Percentiles rank a stretch among this genome's conserved stretches.
Conservation (phyloP, 2,329 filamentous ascomycete genomes). For the Penicillium sp. region DNA sequence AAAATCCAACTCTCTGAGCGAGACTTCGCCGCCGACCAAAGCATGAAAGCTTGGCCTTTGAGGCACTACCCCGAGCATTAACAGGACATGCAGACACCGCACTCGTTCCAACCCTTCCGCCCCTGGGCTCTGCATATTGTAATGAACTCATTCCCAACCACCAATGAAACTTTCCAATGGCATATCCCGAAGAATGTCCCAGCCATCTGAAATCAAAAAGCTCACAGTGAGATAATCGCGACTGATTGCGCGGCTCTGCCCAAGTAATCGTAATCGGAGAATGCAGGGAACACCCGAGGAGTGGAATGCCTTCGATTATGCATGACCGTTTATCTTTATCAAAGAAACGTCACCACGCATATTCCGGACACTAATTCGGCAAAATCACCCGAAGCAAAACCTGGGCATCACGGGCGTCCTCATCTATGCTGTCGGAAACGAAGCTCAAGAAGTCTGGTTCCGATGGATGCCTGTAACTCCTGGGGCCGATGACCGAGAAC, state of each 20-base stretch:
- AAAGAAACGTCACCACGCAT: neutral
- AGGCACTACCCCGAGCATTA: neutral
- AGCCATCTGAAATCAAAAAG: neutral
- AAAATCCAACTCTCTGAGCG: neutral
- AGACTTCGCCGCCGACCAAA: neutral
- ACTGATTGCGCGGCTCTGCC: slow-evolving; percentile 12
- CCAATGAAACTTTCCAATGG: neutral
- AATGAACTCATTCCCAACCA: neutral
- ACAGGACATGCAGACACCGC: neutral
- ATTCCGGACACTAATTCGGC: neutral
- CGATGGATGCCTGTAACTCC: neutral
- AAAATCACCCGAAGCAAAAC: neutral
- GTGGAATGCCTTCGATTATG: slow-evolving; percentile 7
- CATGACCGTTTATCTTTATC: neutral
- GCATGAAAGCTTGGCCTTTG: neutral
- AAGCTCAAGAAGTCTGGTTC: neutral
- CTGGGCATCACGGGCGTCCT: neutral
- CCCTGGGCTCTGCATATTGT: neutral
- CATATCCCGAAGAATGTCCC: neutral
- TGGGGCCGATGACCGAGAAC: neutral
- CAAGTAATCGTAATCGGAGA: slow-evolving; percentile 10
- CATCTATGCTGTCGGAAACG: neutral
- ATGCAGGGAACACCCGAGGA: slow-evolving; percentile 6
- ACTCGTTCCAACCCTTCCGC: neutral
- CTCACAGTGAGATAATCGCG: neutral